Evolutionary conservation across 1,139 yeast species (phyloP), one percentile per base, ranked within the genome.

Genomic region (Kazachstania sp.): DNA sequence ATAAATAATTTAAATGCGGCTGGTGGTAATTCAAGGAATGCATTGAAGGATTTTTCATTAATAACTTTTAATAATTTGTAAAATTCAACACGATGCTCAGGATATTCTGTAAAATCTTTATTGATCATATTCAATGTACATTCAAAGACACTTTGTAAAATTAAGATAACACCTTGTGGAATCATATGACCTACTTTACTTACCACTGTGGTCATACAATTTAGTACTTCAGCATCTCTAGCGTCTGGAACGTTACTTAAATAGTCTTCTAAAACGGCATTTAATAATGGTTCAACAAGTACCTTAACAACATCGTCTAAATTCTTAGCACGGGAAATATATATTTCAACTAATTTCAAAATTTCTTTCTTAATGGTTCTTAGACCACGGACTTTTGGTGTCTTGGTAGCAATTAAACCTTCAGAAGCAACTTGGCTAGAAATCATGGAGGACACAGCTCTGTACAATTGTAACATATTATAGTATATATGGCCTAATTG

Each of bases 1-100:
- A 94, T 81, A 50, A 92, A 83, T 49, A 90, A 78, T 65, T 85
- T 88, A 76, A 92, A 90, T 32, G 95, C 95, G 55, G 82, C 92
- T 8, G 95, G 94, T 13, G 97, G 95, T 55, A 92, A 76, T 68
- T 87, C 86, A 54, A 88, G 73, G 58, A 92, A 74, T 0, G 97
- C 95, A 53, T 80, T 77, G 74, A 92, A 94, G 26, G 94, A 82
- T 63, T 85, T 84, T 55, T 81, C 69, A 65, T 94, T 85, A 63
- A 94, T 90, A 51, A 86, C 95, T 58, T 88, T 82, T 61, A 92
- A 75, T 49, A 92, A 74, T 68, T 84, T 86, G 72, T 90, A 94
- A 66, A 92, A 92, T 65, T 90, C 97, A 48, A 90, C 95, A 63
- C 99, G 80, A 71, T 92, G 97, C 67, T 94, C 98, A 20, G 98